Evolutionary conservation across 306 rosid species (phyloP), one percentile per base, ranked within the genome.

Genomic region (Fragaria ananassa): DNA sequence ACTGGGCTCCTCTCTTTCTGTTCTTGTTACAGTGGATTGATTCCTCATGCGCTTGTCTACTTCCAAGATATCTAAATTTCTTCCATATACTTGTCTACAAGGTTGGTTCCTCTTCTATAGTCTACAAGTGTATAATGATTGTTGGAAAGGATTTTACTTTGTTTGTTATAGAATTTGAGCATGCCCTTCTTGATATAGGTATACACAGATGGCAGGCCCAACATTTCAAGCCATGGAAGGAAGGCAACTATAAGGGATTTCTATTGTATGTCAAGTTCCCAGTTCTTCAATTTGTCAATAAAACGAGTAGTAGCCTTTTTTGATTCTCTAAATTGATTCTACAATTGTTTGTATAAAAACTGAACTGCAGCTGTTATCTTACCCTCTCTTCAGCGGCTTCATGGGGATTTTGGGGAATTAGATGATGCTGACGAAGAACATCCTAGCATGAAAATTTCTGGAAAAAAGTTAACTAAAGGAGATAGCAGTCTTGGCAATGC

Each of bases 311-410:
- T 13, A 50, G 4, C 37, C 1, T 39, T 8, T 23, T 64, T 57
- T n/a, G 51, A 0, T 45, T 4, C 23, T 5, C 15, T 17, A 57
- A 45, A 18, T 60, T 77, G 18, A 39, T 81, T 81, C 79, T 87
- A 65, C 75, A 74, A 44, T 34, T 9, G 73, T 39, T 58, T 77
- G 81, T 64, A 80, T 14, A 14, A 70, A 10, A 69, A 35, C 66
- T 76, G 85, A 80, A 83, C 78, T 78, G 74, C 81, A 95, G 97
- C 97, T 2, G 86, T 92, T 75, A 95, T 95, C 86, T 85, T 95
- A 81, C 98, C 98, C 0, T 92, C 97, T 54, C 98, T 95, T 53
- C 96, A 90, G 78, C 89, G 96, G 85, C 96, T 95, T 66, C 97
- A 90, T 0, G 89, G 93, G 47, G 78, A 91, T 83, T 80, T 86